A percentile compares a stretch with the other conserved stretches of the same genome.
phyloP scores from a whole-genome alignment of 306 rosid species.

The Parietaria judaica region DNA sequence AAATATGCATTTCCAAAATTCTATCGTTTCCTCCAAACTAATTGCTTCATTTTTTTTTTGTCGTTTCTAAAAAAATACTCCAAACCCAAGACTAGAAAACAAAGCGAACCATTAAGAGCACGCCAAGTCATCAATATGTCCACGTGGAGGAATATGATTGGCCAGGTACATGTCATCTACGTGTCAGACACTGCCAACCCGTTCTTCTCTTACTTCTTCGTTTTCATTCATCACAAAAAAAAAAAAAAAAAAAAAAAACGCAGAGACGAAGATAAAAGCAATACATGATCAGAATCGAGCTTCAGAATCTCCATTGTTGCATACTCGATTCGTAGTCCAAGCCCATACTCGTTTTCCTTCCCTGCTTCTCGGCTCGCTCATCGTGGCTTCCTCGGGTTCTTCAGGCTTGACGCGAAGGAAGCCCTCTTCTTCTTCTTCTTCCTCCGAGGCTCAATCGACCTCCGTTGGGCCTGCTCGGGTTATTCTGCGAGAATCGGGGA shows the following conservation, averaged over 20 bases:
- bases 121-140: constrained; percentile 11
- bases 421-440: constrained; percentile 38
- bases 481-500: constrained; percentile 44
- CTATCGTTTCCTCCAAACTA: too few species aligned
- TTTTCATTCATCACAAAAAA: not conserved
- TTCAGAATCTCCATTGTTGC: not conserved
- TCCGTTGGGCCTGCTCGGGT: constrained; percentile 49
- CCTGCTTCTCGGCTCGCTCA: constrained; percentile 32
- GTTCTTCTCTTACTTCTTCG: not conserved
- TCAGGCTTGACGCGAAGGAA: constrained; percentile 75
- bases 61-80: too few species aligned
- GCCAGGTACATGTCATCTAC: constrained; percentile 24
- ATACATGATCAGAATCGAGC: constrained; percentile 6
- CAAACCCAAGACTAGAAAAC: too few species aligned
- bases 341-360: not conserved
- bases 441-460: constrained; percentile 9
- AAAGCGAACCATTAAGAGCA: constrained; percentile 21
- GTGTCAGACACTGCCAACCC: constrained; percentile 15
- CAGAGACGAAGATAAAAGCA: not conserved
- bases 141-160: constrained; percentile 26
- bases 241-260: not conserved
- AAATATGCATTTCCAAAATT: too few species aligned
- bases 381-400: constrained; percentile 97
- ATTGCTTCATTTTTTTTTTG: too few species aligned
- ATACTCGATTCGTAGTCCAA: not conserved